Evolutionary conservation across 139 green algal genomes (phyloP).

Genomic region (Limnomonas spitsbergensis): DNA sequence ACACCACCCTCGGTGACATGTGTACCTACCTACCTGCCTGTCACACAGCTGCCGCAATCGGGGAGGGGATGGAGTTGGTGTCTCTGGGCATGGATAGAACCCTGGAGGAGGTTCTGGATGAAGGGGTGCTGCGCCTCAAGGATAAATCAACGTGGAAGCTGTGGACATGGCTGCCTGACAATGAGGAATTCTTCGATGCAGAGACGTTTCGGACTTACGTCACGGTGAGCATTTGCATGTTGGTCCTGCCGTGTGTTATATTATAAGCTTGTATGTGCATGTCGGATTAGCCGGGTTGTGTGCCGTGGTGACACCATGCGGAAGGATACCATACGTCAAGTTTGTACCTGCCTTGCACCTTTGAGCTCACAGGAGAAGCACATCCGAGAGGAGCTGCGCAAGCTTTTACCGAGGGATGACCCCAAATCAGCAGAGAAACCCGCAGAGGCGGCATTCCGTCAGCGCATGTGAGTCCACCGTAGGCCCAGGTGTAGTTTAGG

Average conservation of each 20-base stretch:
- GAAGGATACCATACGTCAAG: no score
- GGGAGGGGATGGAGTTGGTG: constrained; percentile 26
- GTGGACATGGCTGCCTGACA: constrained; percentile 40
- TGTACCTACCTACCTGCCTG: no score
- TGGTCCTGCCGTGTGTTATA: neutral
- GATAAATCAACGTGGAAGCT: constrained; percentile 44
- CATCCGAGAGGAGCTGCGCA: constrained; percentile 57
- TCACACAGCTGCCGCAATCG: constrained; percentile 21
- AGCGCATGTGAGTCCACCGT: constrained; percentile 71
- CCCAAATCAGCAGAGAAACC: constrained; percentile 65
- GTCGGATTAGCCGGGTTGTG: neutral
- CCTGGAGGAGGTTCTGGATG: constrained; percentile 67
- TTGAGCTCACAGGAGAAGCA: constrained; percentile 60
- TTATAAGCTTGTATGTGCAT: neutral
- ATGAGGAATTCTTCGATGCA: constrained; percentile 52
- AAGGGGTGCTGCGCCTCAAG: constrained; percentile 54
- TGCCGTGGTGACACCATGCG: neutral
- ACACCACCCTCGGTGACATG: neutral
- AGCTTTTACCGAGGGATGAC: constrained; percentile 67
- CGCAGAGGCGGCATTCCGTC: constrained; percentile 67
- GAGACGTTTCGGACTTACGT: constrained; percentile 58
- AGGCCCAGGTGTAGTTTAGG: no score
- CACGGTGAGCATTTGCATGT: constrained; percentile 18
- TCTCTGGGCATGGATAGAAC: constrained; percentile 24
- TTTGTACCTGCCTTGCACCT: no score